These are phyloP conservation scores for Metschnikowia noctiluminum DNA, from an alignment of 805 yeast genomes.

Conservation along the genomic window DNA sequence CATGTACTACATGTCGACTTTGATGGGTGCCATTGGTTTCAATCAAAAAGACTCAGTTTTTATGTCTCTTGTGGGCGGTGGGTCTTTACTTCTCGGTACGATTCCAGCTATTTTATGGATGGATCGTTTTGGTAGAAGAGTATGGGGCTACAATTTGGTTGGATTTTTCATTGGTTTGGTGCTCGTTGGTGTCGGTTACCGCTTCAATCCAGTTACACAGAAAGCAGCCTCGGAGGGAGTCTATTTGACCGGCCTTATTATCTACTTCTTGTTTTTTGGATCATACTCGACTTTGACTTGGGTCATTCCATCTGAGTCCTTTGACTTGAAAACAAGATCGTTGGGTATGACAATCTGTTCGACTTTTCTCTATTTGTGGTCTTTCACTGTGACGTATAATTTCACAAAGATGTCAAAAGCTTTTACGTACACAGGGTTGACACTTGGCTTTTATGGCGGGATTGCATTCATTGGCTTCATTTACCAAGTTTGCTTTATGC, in stretches of 20 bases:
- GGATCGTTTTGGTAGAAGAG: slow-evolving; percentile 57
- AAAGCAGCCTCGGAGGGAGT: slow-evolving; percentile 51
- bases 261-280: slow-evolving; percentile 66
- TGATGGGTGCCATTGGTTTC: slow-evolving; percentile 57
- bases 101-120: slow-evolving; percentile 60
- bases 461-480: slow-evolving; percentile 56
- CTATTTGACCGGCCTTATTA: slow-evolving; percentile 58
- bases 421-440: slow-evolving; percentile 59
- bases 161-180: slow-evolving; percentile 60
- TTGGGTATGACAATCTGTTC: slow-evolving; percentile 64
- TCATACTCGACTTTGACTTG: slow-evolving; percentile 64
- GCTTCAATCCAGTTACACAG: slow-evolving; percentile 37
- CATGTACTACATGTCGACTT: slow-evolving; percentile 59
- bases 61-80: slow-evolving; percentile 71
- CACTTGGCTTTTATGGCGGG: slow-evolving; percentile 67
- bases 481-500: slow-evolving; percentile 56
- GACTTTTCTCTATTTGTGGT: slow-evolving; percentile 55
- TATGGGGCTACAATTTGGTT: slow-evolving; percentile 57
- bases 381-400: slow-evolving; percentile 62
- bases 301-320: slow-evolving; percentile 67
- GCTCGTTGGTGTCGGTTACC: slow-evolving; percentile 58
- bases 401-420: slow-evolving; percentile 54
- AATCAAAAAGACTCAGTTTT: slow-evolving; percentile 48
- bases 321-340: slow-evolving; percentile 56
- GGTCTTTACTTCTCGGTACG: slow-evolving; percentile 57